Evolutionary conservation across 176 grass and related monocot genomes (phyloP).

Genomic region (Poa annua): DNA sequence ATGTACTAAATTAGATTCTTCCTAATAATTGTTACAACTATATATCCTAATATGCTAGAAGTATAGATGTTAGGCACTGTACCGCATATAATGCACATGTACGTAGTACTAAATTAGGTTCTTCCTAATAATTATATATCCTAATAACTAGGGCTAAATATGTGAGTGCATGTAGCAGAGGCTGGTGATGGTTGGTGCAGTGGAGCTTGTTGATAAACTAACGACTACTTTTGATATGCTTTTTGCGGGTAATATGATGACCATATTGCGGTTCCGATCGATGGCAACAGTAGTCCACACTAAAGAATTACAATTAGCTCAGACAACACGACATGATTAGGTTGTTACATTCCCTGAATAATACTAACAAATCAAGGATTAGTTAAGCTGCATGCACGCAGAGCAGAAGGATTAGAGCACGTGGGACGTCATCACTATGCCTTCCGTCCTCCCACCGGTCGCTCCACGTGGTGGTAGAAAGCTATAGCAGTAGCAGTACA

Average conservation of each 20-base stretch:
- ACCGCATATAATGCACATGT: not conserved
- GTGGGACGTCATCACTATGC: not conserved
- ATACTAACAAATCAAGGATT: not conserved
- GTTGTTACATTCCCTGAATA: not conserved
- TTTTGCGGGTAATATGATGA: not conserved
- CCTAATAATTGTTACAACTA: no score
- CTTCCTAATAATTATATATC: not conserved
- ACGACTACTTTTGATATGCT: no score
- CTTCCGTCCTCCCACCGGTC: not conserved
- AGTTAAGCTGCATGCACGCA: not conserved
- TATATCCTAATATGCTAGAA: no score
- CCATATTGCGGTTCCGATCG: not conserved
- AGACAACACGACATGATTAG: not conserved
- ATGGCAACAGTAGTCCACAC: not conserved
- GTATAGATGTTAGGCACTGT: not conserved
- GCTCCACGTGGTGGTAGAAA: slow-evolving; percentile 14
- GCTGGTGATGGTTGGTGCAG: not conserved
- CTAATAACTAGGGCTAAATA: no score
- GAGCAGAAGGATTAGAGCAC: not conserved
- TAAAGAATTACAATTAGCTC: not conserved
- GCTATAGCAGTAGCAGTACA: not conserved
- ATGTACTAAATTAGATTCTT: no score
- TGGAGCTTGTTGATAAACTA: not conserved
- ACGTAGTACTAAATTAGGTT: slow-evolving; percentile 30
- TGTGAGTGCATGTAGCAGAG: not conserved